Evolutionary conservation across 495 filamentous ascomycete species (phyloP).

Genomic region (Glarea lozoyensis): DNA sequence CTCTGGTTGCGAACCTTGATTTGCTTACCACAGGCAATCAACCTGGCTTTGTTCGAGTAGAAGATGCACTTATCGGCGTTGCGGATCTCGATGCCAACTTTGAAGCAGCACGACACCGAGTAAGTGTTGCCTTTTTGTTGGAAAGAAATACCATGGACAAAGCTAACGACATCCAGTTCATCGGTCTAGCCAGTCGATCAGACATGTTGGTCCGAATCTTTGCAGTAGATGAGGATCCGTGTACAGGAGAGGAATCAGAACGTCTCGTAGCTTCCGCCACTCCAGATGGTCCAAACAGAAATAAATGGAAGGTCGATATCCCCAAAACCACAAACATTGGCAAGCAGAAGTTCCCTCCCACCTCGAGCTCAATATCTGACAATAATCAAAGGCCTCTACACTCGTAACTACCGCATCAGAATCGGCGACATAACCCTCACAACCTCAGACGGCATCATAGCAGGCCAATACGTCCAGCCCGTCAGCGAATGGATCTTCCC

Average conservation of each 20-base stretch:
- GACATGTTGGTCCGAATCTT: slow-evolving; percentile 20
- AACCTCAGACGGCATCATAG: slow-evolving; percentile 29
- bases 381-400: no score
- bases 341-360: no score
- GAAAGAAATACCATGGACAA: background rate
- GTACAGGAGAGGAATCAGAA: slow-evolving; percentile 28
- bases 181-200: slow-evolving; percentile 1
- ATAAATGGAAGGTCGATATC: slow-evolving; percentile 27
- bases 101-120: slow-evolving; percentile 23
- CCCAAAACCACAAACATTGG: slow-evolving; percentile 1
- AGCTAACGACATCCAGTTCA: no score
- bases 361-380: no score
- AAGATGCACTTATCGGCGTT: slow-evolving; percentile 27
- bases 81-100: slow-evolving; percentile 21
- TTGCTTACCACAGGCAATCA: slow-evolving; percentile 22
- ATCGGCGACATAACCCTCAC: slow-evolving; percentile 17
- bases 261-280: slow-evolving; percentile 21
- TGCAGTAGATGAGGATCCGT: slow-evolving; percentile 32
- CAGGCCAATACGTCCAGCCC: slow-evolving; percentile 30
- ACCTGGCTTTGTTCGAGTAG: slow-evolving; percentile 28
- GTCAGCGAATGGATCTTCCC: slow-evolving; percentile 30
- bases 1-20: slow-evolving; percentile 26
- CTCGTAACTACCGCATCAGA: slow-evolving; percentile 28
- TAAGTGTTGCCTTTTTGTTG: slow-evolving; percentile 14
- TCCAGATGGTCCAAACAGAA: slow-evolving; percentile 22